Evolutionary conservation across 1,284 basidiomycete species (phyloP).

Genomic region (Boletellus deceptivus): DNA sequence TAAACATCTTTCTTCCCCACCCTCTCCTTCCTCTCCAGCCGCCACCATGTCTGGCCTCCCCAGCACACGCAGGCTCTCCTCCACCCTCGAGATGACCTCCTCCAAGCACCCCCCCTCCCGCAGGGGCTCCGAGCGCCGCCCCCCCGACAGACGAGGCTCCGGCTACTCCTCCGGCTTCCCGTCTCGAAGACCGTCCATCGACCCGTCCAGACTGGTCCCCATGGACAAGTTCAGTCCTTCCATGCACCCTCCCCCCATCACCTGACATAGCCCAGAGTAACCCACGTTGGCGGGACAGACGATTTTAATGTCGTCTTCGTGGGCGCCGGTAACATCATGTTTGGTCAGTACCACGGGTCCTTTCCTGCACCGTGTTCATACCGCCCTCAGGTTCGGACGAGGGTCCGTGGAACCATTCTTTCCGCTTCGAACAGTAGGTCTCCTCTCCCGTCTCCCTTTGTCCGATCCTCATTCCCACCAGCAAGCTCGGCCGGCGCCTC

Average conservation of each 20-base stretch:
- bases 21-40: slow-evolving; percentile 6
- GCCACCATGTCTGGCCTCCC: slow-evolving; percentile 23
- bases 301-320: slow-evolving; percentile 90
- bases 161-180: slow-evolving; percentile 43
- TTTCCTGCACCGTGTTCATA: slow-evolving; percentile 9
- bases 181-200: slow-evolving; percentile 69
- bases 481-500: slow-evolving; percentile 94
- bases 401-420: slow-evolving; percentile 93
- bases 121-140: slow-evolving; percentile 35
- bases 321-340: slow-evolving; percentile 95
- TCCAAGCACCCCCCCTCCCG: slow-evolving; percentile 30
- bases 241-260: not conserved
- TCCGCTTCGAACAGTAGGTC: slow-evolving; percentile 86
- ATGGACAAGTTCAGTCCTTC: slow-evolving; percentile 66
- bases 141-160: slow-evolving; percentile 42
- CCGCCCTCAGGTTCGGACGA: slow-evolving; percentile 66
- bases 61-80: slow-evolving; percentile 30
- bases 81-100: slow-evolving; percentile 35
- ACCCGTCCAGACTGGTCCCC: slow-evolving; percentile 67
- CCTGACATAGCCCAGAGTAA: slow-evolving; percentile 41
- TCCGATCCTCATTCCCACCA: slow-evolving; percentile 34
- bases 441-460: not conserved
- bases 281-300: slow-evolving; percentile 55
- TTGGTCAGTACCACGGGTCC: slow-evolving; percentile 51
- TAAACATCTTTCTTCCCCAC: slow-evolving; percentile 15